phyloP scores from a whole-genome alignment of 805 yeast species.

The Lipomyces japonicus region DNA sequence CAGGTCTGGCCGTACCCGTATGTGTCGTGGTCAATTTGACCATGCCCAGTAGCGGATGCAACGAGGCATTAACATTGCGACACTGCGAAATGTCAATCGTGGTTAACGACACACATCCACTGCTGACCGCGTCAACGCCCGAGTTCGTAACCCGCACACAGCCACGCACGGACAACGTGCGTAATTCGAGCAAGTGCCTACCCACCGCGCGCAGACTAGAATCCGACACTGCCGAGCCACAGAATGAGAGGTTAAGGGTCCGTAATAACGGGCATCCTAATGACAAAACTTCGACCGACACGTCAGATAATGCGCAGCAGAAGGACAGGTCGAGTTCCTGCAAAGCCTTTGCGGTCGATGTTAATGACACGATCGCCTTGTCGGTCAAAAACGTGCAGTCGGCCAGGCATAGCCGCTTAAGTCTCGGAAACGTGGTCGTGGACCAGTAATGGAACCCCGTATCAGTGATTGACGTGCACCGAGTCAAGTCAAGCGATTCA shows the following conservation, averaged over 20 bases:
- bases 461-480: slow-evolving; percentile 78
- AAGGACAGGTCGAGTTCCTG: slow-evolving; percentile 60
- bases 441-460: slow-evolving; percentile 68
- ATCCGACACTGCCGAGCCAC: slow-evolving; percentile 79
- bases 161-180: slow-evolving; percentile 55
- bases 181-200: slow-evolving; percentile 49
- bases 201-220: slow-evolving; percentile 60
- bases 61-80: slow-evolving; percentile 44
- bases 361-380: slow-evolving; percentile 56
- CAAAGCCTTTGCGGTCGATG: slow-evolving; percentile 57
- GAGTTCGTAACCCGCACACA: slow-evolving; percentile 74
- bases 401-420: slow-evolving; percentile 52
- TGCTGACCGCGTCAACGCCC: slow-evolving; percentile 64
- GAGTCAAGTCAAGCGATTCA: slow-evolving; percentile 56
- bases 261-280: slow-evolving; percentile 59
- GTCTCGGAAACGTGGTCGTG: slow-evolving; percentile 50
- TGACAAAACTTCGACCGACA: slow-evolving; percentile 61
- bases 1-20: slow-evolving; percentile 3
- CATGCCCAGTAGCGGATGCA: slow-evolving; percentile 8
- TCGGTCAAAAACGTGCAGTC: slow-evolving; percentile 76
- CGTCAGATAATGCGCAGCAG: slow-evolving; percentile 71
- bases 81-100: slow-evolving; percentile 66
- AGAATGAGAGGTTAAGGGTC: slow-evolving; percentile 59
- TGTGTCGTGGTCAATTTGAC: no score
- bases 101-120: slow-evolving; percentile 52